Percentiles rank a stretch among this genome's conserved stretches.
These are phyloP conservation scores for Pseudogymnoascus sp. DNA, from an alignment of 2,329 filamentous ascomycete genomes.

Conservation along the genomic window DNA sequence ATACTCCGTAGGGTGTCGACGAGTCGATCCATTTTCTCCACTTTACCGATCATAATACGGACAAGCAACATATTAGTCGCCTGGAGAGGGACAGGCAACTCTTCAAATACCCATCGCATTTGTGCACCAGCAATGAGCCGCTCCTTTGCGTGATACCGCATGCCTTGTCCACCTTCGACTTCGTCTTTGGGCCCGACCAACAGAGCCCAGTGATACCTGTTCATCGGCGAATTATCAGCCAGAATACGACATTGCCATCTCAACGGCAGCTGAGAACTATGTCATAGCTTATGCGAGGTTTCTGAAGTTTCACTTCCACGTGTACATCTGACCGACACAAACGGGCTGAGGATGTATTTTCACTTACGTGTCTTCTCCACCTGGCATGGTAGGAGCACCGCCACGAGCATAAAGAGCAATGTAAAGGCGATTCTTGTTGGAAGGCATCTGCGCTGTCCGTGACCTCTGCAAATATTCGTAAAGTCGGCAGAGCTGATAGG, in stretches of 20 bases:
- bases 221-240: slow-evolving; percentile 17
- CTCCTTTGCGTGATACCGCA: slow-evolving; percentile 28
- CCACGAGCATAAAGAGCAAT: slow-evolving; percentile 24
- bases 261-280: no score
- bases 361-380: slow-evolving; percentile 23
- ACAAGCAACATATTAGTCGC: slow-evolving; percentile 28
- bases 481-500: background rate
- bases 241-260: background rate
- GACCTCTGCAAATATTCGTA: background rate
- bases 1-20: slow-evolving; percentile 26
- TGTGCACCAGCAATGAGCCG: background rate
- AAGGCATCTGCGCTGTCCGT: slow-evolving; percentile 27
- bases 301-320: no score
- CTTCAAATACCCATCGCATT: slow-evolving; percentile 3
- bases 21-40: slow-evolving; percentile 29
- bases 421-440: slow-evolving; percentile 26
- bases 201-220: slow-evolving; percentile 5
- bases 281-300: no score
- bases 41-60: slow-evolving; percentile 33
- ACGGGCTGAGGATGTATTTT: no score
- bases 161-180: slow-evolving; percentile 19
- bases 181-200: no score
- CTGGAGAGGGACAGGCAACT: slow-evolving; percentile 8
- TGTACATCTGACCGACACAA: no score
- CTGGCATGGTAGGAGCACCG: slow-evolving; percentile 20